A percentile compares a stretch with the other conserved stretches of the same genome.
phyloP scores from a whole-genome alignment of 1,139 yeast genomes.

The Martiniozyma asiatica region DNA sequence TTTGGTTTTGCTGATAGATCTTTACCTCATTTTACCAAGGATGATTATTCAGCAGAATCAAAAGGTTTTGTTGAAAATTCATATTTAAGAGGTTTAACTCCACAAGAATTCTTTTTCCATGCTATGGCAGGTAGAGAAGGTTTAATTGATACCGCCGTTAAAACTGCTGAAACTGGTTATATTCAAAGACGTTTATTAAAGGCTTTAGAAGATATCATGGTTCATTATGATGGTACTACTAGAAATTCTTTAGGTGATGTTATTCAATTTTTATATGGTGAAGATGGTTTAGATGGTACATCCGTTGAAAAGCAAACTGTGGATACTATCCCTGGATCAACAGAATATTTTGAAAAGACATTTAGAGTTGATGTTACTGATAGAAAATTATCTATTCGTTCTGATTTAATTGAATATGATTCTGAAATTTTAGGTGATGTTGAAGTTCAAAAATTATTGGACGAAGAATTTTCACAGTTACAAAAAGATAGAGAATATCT shows the following conservation, averaged over 20 bases:
- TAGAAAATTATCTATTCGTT: constrained; percentile 48
- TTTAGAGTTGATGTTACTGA: constrained; percentile 84
- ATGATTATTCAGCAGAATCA: constrained; percentile 96
- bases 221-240: constrained; percentile 96
- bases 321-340: constrained; percentile 92
- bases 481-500: constrained; percentile 64
- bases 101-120: constrained; percentile 98
- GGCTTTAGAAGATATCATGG: constrained; percentile 98
- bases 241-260: constrained; percentile 95
- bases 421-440: constrained; percentile 86
- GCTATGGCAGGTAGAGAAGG: constrained; percentile 99
- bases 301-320: constrained; percentile 96
- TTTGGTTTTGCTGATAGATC: constrained; percentile 95
- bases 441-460: constrained; percentile 67
- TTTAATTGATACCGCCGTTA: constrained; percentile 88
- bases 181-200: constrained; percentile 98
- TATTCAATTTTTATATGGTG: constrained; percentile 95
- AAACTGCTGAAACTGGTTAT: constrained; percentile 98
- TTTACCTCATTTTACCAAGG: constrained; percentile 94
- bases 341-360: constrained; percentile 67
- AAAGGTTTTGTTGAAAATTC: constrained; percentile 98
- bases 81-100: constrained; percentile 92
- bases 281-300: constrained; percentile 97
- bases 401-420: constrained; percentile 75
- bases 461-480: constrained; percentile 74